Evolutionary conservation across 495 filamentous ascomycete genomes (phyloP), one percentile per base, ranked within the genome.

Genomic region (Podospora conica): DNA sequence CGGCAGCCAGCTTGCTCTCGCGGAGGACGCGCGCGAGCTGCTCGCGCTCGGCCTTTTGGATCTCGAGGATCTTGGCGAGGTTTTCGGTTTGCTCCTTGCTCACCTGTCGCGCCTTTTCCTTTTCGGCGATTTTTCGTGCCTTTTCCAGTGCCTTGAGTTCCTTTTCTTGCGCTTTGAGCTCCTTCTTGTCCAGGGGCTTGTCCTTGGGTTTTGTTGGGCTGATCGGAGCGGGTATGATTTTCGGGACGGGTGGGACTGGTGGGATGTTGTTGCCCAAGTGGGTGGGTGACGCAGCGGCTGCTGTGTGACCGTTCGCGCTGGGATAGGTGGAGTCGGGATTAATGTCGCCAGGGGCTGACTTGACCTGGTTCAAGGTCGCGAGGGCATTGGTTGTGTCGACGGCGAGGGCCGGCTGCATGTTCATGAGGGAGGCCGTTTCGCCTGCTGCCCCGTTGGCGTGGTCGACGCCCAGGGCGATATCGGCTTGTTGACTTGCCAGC

Each of bases 101-200:
- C 27, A 61, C 71, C 70, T 1, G 70, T 65, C 83, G 79, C 33
- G 72, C 69, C 22, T 75, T 77, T 66, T 78, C 73, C 66, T 81
- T 82, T 53, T 79, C 77, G 24, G 90, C 86, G 11, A 83, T 70
- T 29, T 90, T 90, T 68, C 86, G 81, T 53, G 85, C 86, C 66
- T 85, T 85, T 68, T 89, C 85, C 1, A 85, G 63, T 79, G 81
- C 88, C 69, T 89, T 93, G 24, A 88, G 87, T 22, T 86, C 85
- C 22, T 83, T 84, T 64, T 86, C 89, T 65, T 84, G 87, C 23
- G 84, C 78, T 54, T 81, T 82, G 11, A 68, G 68, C 74, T 79
- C 82, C 68, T 81, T 82, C 77, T 85, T 86, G 58, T 82, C 82
- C 2, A 75, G 72, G 53, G 80, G 82, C 69, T 82, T 82, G 58